Evolutionary conservation across 2,329 filamentous ascomycete genomes (phyloP).

Genomic region (Penicillium sp.): DNA sequence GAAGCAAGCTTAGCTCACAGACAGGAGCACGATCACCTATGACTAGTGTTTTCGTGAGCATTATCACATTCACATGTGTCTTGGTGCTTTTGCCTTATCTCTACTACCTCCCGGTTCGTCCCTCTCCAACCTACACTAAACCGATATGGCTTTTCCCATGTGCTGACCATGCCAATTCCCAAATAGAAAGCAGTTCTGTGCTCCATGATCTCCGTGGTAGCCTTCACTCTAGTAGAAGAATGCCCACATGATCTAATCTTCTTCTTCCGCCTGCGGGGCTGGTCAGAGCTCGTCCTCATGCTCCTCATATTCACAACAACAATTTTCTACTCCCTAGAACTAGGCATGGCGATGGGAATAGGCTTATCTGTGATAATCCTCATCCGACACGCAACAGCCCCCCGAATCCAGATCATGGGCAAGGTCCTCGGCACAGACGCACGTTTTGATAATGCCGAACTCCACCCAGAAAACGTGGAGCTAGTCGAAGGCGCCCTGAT

Average conservation of each 20-base stretch:
- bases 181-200: slow-evolving; percentile 84
- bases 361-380: slow-evolving; percentile 86
- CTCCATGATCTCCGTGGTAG: slow-evolving; percentile 92
- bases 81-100: slow-evolving; percentile 85
- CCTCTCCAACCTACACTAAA: background rate
- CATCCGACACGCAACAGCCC: slow-evolving; percentile 84
- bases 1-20: slow-evolving; percentile 91
- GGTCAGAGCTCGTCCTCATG: slow-evolving; percentile 85
- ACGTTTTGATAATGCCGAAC: slow-evolving; percentile 80
- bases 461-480: slow-evolving; percentile 71
- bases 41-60: slow-evolving; percentile 82
- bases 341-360: slow-evolving; percentile 92
- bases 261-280: slow-evolving; percentile 82
- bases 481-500: slow-evolving; percentile 91
- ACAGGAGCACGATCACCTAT: slow-evolving; percentile 92
- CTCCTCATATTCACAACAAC: slow-evolving; percentile 84
- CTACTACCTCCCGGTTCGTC: slow-evolving; percentile 86
- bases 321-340: slow-evolving; percentile 89
- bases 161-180: slow-evolving; percentile 3
- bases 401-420: slow-evolving; percentile 93
- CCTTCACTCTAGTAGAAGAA: slow-evolving; percentile 92
- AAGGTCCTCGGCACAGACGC: slow-evolving; percentile 75
- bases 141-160: background rate
- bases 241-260: slow-evolving; percentile 88
- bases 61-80: slow-evolving; percentile 79